Percentiles rank a stretch among this genome's conserved stretches.
phyloP scores from a whole-genome alignment of 2,329 filamentous ascomycete species.

The Ophiostoma ips region DNA sequence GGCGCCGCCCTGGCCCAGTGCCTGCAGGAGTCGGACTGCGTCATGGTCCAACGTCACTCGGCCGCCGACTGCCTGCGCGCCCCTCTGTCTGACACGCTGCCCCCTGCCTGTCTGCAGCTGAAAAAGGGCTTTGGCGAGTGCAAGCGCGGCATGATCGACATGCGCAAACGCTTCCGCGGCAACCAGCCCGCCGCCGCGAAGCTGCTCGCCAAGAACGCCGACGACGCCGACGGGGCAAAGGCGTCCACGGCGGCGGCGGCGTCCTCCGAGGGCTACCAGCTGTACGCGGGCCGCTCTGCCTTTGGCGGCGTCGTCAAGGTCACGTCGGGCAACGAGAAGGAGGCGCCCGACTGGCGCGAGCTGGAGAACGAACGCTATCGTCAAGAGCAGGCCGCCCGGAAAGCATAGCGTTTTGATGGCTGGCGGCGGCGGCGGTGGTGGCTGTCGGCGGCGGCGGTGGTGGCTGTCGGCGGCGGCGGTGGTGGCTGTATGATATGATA shows the following conservation, averaged over 20 bases:
- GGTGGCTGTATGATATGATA: too few relatives aligned
- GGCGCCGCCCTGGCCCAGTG: conserved; percentile 86
- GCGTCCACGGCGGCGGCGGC: neutral
- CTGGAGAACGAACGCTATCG: conserved; percentile 49
- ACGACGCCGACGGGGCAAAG: neutral
- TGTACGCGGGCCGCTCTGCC: conserved; percentile 67
- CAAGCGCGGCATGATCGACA: conserved; percentile 92
- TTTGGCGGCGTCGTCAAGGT: conserved; percentile 50
- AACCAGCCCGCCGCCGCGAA: conserved; percentile 69
- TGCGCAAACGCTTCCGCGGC: conserved; percentile 95
- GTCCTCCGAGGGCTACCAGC: conserved; percentile 39
- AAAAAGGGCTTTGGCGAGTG: conserved; percentile 89
- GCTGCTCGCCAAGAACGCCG: conserved; percentile 24
- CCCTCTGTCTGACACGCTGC: conserved; percentile 69
- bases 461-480: neutral
- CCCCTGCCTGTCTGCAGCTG: conserved; percentile 79
- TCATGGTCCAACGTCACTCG: conserved; percentile 78
- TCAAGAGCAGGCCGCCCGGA: neutral
- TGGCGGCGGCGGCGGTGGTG: neutral
- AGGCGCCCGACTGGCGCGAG: conserved; percentile 48
- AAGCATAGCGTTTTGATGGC: neutral
- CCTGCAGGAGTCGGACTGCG: conserved; percentile 91
- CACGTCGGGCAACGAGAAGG: conserved; percentile 53
- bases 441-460: neutral
- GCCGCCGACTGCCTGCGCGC: conserved; percentile 78